These are phyloP conservation scores for Colletotrichum viniferum DNA, from an alignment of 2,329 filamentous ascomycete species.

Conservation along the genomic window DNA sequence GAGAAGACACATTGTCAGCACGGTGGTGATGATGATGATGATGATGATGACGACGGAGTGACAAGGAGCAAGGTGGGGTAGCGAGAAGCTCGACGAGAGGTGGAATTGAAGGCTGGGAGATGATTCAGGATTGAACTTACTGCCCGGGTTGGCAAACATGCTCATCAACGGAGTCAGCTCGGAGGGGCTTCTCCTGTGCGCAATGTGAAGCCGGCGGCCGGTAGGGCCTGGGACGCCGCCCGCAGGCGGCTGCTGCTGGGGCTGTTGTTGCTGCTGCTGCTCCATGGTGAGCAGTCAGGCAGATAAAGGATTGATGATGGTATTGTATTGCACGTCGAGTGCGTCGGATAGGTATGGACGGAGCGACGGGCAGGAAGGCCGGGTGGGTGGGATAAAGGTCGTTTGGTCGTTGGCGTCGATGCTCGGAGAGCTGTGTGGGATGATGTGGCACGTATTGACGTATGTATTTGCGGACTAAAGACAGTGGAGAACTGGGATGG, in stretches of 20 bases:
- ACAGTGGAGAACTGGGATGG: constrained; percentile 24
- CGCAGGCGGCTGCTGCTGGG: constrained; percentile 52
- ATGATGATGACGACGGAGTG: neutral
- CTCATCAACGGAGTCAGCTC: constrained; percentile 98
- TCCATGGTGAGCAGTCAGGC: constrained; percentile 61
- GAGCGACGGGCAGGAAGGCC: neutral
- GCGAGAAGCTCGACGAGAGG: neutral
- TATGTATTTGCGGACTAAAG: constrained; percentile 22
- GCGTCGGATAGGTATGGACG: constrained; percentile 25
- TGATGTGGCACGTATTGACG: constrained; percentile 23
- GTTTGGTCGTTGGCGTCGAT: constrained; percentile 6
- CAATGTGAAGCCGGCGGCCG: constrained; percentile 93
- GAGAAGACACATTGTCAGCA: constrained; percentile 27
- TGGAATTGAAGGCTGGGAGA: constrained; percentile 6
- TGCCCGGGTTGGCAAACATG: constrained; percentile 74
- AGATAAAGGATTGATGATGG: constrained; percentile 20
- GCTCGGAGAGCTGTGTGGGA: constrained; percentile 10
- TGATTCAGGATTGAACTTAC: constrained; percentile 50
- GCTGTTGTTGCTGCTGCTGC: constrained; percentile 41
- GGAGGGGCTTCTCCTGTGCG: constrained; percentile 94
- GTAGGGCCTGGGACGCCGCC: constrained; percentile 73
- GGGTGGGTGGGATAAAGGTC: constrained; percentile 21
- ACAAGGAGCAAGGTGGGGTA: neutral
- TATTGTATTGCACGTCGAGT: constrained; percentile 49
- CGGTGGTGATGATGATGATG: neutral